Conservation (phyloP, 2,329 filamentous ascomycete genomes). For the Hawksworthiomyces lignivorus region DNA sequence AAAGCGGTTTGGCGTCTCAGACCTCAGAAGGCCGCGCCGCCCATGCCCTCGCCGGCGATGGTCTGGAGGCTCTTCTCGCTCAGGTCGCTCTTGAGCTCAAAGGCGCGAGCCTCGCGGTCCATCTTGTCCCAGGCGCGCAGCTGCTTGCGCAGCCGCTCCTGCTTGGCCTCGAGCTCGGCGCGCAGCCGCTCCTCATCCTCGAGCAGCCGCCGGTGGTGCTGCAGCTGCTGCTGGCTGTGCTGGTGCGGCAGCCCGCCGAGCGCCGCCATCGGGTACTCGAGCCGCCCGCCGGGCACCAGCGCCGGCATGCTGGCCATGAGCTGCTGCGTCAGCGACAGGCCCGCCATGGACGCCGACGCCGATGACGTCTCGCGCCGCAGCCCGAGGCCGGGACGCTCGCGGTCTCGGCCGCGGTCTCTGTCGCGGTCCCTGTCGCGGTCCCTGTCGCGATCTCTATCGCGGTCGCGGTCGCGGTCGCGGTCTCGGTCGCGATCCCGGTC, state of each 20-base stretch:
- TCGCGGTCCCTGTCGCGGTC: background rate
- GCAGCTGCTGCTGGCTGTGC: constrained; percentile 45
- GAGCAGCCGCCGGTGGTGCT: constrained; percentile 46
- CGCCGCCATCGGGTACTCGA: too few species aligned
- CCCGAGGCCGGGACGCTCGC: background rate
- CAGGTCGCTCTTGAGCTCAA: constrained; percentile 48
- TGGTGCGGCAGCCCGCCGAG: constrained; percentile 35
- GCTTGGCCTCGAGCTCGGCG: constrained; percentile 43
- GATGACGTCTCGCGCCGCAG: background rate
- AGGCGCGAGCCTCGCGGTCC: constrained; percentile 45
- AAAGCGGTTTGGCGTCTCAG: too few species aligned
- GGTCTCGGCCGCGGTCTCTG: background rate
- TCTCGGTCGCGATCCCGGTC: background rate
- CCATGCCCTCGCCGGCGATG: constrained; percentile 46
- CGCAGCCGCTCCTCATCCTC: constrained; percentile 53
- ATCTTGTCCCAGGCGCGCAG: constrained; percentile 46
- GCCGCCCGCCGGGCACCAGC: constrained; percentile 44
- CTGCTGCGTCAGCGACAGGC: constrained; percentile 44
- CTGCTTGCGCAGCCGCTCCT: constrained; percentile 47
- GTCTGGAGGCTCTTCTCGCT: constrained; percentile 51
- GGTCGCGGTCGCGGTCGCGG: background rate
- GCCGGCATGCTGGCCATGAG: constrained; percentile 44
- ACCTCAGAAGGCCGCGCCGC: constrained; percentile 45
- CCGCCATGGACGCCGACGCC: too few species aligned
- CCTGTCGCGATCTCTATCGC: background rate